A percentile compares a stretch with the other conserved stretches of the same genome.
Conservation (phyloP, 148 eudicot genomes). For the Nepenthes mirabilis region DNA sequence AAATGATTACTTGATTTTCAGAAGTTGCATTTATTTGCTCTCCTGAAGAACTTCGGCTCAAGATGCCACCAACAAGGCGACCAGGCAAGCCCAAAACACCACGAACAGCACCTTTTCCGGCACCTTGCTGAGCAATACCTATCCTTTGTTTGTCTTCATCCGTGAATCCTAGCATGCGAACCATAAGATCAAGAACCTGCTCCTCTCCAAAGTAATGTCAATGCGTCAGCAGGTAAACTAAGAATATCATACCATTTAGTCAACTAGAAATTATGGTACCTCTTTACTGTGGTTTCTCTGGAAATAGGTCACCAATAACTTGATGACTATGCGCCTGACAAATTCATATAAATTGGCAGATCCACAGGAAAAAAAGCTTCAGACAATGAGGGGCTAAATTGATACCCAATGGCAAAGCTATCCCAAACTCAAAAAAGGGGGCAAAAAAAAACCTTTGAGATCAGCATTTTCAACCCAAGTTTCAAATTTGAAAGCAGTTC, state of each 20-base stretch:
- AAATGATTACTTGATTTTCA: constrained; percentile 54
- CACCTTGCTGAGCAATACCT: constrained; percentile 86
- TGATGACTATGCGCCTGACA: constrained; percentile 97
- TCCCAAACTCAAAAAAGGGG: background rate
- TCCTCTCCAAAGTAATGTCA: constrained; percentile 8
- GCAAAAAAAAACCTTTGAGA: background rate
- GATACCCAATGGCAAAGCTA: background rate
- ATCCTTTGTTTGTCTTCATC: constrained; percentile 96
- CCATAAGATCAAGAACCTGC: constrained; percentile 98
- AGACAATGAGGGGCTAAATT: too few relatives aligned
- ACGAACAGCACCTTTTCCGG: constrained; percentile 93
- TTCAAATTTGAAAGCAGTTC: too few relatives aligned
- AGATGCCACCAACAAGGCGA: constrained; percentile 90
- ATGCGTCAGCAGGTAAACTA: constrained; percentile 5
- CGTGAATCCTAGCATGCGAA: constrained; percentile 93
- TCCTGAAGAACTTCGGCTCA: constrained; percentile 66
- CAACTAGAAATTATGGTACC: constrained; percentile 25
- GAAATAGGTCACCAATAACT: constrained; percentile 91
- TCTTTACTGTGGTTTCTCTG: constrained; percentile 98
- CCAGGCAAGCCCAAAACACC: constrained; percentile 95
- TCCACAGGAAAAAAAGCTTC: too few relatives aligned
- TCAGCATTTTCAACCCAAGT: background rate
- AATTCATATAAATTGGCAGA: constrained; percentile 2
- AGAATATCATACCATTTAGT: background rate
- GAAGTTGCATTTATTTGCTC: constrained; percentile 36